Evolutionary conservation across 1,284 basidiomycete species (phyloP).

Genomic region (Ceraceosorus guamensis): DNA sequence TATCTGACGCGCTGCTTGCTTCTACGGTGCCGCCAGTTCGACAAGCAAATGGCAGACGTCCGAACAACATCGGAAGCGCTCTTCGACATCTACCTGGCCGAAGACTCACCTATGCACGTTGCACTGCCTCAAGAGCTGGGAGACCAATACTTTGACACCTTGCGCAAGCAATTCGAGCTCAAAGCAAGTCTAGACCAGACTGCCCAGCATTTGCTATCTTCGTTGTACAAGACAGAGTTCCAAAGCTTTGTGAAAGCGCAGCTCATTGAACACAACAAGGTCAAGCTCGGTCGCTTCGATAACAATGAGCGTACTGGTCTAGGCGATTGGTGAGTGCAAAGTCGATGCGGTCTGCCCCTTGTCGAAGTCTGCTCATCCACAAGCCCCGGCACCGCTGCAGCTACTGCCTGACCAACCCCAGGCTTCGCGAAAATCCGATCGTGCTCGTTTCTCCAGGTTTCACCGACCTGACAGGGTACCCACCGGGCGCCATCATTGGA

Average conservation of each 20-base stretch:
- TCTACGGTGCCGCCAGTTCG: background rate
- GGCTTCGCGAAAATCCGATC: conserved; percentile 36
- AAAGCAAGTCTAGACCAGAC: conserved; percentile 4
- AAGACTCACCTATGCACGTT: conserved; percentile 6
- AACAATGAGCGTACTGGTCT: conserved; percentile 1
- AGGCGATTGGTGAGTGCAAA: background rate
- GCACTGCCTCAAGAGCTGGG: conserved; percentile 5
- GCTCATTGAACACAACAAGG: conserved; percentile 21
- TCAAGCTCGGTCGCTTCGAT: conserved; percentile 21
- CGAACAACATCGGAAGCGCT: conserved; percentile 6
- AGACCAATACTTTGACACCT: conserved; percentile 4
- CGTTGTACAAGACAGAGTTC: conserved; percentile 20
- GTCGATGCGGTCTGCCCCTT: background rate
- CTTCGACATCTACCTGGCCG: conserved; percentile 13
- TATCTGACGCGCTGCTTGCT: background rate
- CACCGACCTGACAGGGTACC: conserved; percentile 31
- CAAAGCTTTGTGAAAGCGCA: conserved; percentile 23
- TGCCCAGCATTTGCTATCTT: conserved; percentile 17
- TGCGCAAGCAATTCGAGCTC: conserved; percentile 9
- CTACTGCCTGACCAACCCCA: conserved; percentile 21
- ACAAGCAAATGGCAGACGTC: background rate
- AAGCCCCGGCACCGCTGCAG: background rate
- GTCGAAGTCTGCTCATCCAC: background rate
- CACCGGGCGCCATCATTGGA: conserved; percentile 21
- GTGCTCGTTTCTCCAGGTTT: conserved; percentile 33